phyloP scores from a whole-genome alignment of 805 yeast genomes.

The Schwanniomyces pseudopolymorphus region DNA sequence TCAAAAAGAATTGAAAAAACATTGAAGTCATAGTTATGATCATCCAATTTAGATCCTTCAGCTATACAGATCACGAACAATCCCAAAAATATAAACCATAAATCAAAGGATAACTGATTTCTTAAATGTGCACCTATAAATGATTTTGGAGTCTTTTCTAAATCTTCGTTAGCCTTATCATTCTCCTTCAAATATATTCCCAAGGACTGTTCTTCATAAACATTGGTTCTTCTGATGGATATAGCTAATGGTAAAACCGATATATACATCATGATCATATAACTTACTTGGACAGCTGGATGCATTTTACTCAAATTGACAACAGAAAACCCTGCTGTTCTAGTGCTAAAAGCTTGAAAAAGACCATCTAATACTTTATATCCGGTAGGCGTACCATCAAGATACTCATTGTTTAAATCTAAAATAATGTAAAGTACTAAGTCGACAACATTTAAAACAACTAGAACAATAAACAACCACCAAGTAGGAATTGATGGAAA shows the following conservation, averaged over 20 bases:
- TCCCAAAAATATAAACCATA: constrained; percentile 91
- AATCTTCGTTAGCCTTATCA: constrained; percentile 25
- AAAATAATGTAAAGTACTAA: constrained; percentile 75
- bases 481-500: constrained; percentile 94
- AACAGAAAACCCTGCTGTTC: constrained; percentile 90
- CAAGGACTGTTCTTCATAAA: constrained; percentile 93
- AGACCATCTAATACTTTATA: constrained; percentile 77
- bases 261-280: constrained; percentile 96
- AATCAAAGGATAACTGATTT: constrained; percentile 87
- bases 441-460: constrained; percentile 73
- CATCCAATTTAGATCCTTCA: constrained; percentile 64
- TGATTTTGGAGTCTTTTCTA: constrained; percentile 48
- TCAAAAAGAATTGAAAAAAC: constrained; percentile 81
- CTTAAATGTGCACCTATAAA: constrained; percentile 87
- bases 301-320: constrained; percentile 69
- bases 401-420: constrained; percentile 57
- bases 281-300: constrained; percentile 91
- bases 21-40: constrained; percentile 47
- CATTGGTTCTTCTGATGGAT: constrained; percentile 94
- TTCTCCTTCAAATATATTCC: constrained; percentile 70
- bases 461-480: constrained; percentile 82
- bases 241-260: constrained; percentile 96
- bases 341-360: constrained; percentile 86
- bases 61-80: constrained; percentile 83
- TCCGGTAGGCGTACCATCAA: constrained; percentile 61